Evolutionary conservation across 2,329 filamentous ascomycete genomes (phyloP).

Genomic region (Aspergillus floridensis): DNA sequence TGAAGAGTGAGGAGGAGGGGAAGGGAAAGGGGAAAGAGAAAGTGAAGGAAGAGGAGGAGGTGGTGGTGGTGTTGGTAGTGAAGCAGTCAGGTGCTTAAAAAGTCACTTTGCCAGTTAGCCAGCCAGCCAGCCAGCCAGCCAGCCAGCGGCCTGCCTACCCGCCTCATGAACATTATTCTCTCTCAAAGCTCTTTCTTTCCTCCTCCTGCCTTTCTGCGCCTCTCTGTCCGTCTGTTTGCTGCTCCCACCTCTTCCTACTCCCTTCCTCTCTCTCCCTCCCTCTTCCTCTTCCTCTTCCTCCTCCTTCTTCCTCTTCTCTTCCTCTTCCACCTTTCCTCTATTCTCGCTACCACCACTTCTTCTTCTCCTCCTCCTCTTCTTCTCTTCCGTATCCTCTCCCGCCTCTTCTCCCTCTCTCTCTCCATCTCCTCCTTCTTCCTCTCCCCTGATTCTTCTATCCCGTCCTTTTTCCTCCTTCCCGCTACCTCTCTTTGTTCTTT

Average conservation of each 20-base stretch:
- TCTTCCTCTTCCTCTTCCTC: conserved; percentile 19
- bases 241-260: conserved; percentile 14
- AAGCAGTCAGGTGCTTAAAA: too few species aligned
- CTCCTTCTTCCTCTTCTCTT: conserved; percentile 16
- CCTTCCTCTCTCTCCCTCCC: conserved; percentile 9
- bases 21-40: neutral
- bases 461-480: conserved; percentile 18
- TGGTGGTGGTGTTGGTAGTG: too few species aligned
- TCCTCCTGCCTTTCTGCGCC: too few species aligned
- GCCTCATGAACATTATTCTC: neutral
- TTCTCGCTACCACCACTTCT: conserved; percentile 19
- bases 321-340: conserved; percentile 17
- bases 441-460: conserved; percentile 17
- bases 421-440: conserved; percentile 13
- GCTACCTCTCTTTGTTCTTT: conserved; percentile 18
- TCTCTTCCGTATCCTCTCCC: conserved; percentile 22
- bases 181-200: too few species aligned
- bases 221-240: neutral
- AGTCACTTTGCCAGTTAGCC: neutral
- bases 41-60: neutral
- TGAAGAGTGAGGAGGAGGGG: neutral
- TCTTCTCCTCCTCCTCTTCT: conserved; percentile 18
- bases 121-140: neutral
- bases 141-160: neutral
- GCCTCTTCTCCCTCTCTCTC: conserved; percentile 20